Percentiles rank a stretch among this genome's conserved stretches.
Evolutionary conservation across 2,329 filamentous ascomycete genomes (phyloP).

Genomic region (Aspergillus thermomutatus): DNA sequence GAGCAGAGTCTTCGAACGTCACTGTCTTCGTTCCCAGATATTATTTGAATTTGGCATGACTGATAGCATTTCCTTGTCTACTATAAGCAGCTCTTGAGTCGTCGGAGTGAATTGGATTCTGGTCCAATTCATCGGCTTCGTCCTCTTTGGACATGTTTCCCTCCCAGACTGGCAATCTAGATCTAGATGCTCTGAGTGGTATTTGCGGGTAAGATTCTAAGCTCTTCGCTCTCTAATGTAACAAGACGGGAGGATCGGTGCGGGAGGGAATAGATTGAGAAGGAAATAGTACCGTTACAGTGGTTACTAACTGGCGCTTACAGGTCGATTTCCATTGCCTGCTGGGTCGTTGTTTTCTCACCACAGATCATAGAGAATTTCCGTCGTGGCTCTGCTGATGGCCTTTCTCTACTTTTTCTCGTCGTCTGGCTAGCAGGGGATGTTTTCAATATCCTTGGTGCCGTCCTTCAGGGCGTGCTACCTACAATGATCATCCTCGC

Average conservation of each 20-base stretch:
- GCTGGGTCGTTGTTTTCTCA: slow-evolving; percentile 96
- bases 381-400: slow-evolving; percentile 76
- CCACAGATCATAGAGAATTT: slow-evolving; percentile 97
- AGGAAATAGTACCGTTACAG: background rate
- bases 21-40: background rate
- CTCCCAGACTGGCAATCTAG: slow-evolving; percentile 56
- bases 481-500: slow-evolving; percentile 97
- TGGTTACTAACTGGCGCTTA: slow-evolving; percentile 7
- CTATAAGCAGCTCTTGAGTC: background rate
- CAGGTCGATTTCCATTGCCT: slow-evolving; percentile 92
- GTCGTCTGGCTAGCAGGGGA: slow-evolving; percentile 91
- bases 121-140: slow-evolving; percentile 3
- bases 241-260: background rate
- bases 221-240: slow-evolving; percentile 2
- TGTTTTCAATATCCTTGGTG: slow-evolving; percentile 95
- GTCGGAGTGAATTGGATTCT: background rate
- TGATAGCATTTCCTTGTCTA: background rate
- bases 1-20: slow-evolving; percentile 9
- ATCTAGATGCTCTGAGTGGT: slow-evolving; percentile 86
- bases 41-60: background rate
- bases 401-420: slow-evolving; percentile 85
- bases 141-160: slow-evolving; percentile 32
- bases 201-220: slow-evolving; percentile 68
- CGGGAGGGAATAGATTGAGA: background rate
- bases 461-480: slow-evolving; percentile 82